Evolutionary conservation across 176 grass and related monocot species (phyloP).

Genomic region (Puccinellia tenuiflora): DNA sequence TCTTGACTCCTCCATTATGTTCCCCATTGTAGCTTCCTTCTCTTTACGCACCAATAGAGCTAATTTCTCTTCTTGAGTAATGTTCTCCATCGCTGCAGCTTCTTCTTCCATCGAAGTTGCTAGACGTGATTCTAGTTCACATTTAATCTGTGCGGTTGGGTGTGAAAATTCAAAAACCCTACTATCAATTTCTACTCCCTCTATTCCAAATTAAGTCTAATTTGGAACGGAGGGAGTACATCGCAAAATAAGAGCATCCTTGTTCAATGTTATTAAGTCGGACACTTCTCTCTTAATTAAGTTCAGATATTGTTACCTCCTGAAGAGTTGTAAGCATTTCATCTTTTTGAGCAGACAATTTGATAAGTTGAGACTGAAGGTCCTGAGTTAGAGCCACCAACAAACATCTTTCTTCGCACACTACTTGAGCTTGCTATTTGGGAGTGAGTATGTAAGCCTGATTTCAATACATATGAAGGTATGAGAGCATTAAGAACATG

Average conservation of each 20-base stretch:
- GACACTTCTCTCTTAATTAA: neutral
- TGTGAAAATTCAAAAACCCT: neutral
- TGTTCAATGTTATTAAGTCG: conserved; percentile 4
- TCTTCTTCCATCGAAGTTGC: conserved; percentile 39
- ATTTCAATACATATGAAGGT: conserved; percentile 2
- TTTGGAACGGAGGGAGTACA: too few species aligned
- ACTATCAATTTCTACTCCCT: neutral
- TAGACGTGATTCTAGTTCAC: conserved; percentile 38
- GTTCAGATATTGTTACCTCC: conserved; percentile 27
- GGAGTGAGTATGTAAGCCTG: conserved; percentile 21
- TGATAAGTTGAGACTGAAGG: conserved; percentile 38
- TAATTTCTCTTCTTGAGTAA: conserved; percentile 34
- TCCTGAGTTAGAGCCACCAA: conserved; percentile 38
- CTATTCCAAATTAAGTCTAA: too few species aligned
- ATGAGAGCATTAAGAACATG: neutral
- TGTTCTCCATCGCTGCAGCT: conserved; percentile 27
- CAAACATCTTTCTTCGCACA: conserved; percentile 35
- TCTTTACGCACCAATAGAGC: conserved; percentile 18
- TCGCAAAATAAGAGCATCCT: neutral
- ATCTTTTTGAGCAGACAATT: conserved; percentile 46
- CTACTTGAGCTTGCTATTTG: conserved; percentile 39
- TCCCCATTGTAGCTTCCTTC: conserved; percentile 38
- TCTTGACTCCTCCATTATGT: conserved; percentile 38
- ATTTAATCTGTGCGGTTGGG: conserved; percentile 32
- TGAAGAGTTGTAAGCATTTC: conserved; percentile 33